These are phyloP conservation scores for Cordyceps cicadae DNA, from an alignment of 2,329 filamentous ascomycete species.

Conservation along the genomic window DNA sequence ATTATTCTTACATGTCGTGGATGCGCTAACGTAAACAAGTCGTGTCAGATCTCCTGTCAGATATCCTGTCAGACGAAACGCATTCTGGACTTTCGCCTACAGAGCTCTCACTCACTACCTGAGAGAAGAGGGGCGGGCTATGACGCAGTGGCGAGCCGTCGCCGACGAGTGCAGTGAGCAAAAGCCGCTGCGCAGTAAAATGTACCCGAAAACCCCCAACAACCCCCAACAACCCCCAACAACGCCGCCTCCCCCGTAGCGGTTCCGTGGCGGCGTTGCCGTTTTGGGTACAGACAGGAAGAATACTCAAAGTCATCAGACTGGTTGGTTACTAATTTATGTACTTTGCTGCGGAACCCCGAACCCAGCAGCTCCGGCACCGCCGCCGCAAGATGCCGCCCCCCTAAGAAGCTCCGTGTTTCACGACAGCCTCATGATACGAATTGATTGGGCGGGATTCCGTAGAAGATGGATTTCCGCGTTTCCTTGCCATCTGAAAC, in stretches of 20 bases:
- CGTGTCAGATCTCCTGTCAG: conserved; percentile 8
- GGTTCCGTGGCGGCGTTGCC: neutral
- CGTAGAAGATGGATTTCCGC: no score
- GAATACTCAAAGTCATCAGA: no score
- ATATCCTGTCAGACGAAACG: conserved; percentile 8
- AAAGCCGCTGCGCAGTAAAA: neutral
- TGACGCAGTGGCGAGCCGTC: neutral
- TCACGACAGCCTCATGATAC: neutral
- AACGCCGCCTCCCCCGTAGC: neutral
- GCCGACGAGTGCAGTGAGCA: neutral
- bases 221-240: no score
- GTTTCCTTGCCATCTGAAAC: neutral
- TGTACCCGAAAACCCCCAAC: no score
- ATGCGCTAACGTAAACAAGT: neutral
- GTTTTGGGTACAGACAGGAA: neutral
- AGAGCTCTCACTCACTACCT: no score
- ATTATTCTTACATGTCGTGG: conserved; percentile 5
- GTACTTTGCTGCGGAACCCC: conserved; percentile 2
- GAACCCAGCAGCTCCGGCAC: conserved; percentile 7
- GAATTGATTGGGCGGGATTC: neutral
- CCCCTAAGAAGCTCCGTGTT: neutral
- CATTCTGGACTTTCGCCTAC: neutral
- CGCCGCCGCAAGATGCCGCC: neutral
- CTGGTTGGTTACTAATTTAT: no score
- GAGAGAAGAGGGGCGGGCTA: neutral